A percentile compares a stretch with the other conserved stretches of the same genome.
These are phyloP conservation scores for Debaryomyces subglobosus DNA, from an alignment of 1,139 yeast species.

Conservation along the genomic window DNA sequence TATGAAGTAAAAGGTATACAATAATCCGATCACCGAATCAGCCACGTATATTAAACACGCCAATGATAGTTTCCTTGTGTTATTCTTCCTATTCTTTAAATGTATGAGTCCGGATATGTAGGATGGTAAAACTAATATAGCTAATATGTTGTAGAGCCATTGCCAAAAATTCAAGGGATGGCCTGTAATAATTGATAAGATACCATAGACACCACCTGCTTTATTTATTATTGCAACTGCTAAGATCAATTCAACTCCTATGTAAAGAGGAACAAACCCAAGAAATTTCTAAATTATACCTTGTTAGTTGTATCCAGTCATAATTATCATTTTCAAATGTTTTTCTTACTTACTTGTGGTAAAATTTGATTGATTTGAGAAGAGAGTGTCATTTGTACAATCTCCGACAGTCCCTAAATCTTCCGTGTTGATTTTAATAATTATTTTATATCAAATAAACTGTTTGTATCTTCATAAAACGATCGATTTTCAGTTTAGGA, in stretches of 20 bases:
- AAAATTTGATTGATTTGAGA: conserved; percentile 20
- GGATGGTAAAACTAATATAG: conserved; percentile 65
- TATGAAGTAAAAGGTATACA: conserved; percentile 75
- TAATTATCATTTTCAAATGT: conserved; percentile 9
- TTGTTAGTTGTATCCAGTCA: conserved; percentile 6
- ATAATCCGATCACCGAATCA: conserved; percentile 68
- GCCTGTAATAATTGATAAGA: conserved; percentile 84
- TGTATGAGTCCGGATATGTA: conserved; percentile 63
- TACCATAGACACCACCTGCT: conserved; percentile 87
- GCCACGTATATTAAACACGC: conserved; percentile 63
- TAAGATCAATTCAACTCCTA: conserved; percentile 86
- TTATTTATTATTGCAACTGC: conserved; percentile 82
- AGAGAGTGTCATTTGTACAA: conserved; percentile 17
- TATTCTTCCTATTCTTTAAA: conserved; percentile 31
- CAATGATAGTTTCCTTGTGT: conserved; percentile 53
- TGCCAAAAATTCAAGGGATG: conserved; percentile 84
- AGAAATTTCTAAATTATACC: conserved; percentile 47
- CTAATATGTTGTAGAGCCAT: conserved; percentile 76
- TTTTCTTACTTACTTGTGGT: conserved; percentile 30
- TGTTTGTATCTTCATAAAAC: background rate
- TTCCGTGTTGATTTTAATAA: background rate
- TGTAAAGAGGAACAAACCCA: conserved; percentile 70
- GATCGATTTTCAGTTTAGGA: background rate
- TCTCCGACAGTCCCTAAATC: background rate
- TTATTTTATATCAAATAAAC: background rate